Base-by-base conservation (phyloP, 73 alveolate genomes). In the Paraurostyla sp. region DNA sequence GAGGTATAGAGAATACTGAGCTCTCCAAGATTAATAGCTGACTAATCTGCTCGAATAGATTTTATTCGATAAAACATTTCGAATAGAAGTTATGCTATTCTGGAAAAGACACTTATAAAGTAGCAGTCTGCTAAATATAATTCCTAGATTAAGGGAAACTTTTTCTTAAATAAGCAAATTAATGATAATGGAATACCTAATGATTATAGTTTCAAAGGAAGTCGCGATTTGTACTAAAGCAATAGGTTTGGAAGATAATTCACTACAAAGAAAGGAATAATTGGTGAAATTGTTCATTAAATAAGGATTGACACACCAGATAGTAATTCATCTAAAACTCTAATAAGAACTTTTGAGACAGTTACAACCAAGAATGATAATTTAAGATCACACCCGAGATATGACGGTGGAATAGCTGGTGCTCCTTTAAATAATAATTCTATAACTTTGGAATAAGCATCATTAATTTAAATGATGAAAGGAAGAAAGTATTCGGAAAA, bases 221-320 rank as follows among this genome's bases (percentile, higher is more conserved):
- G n/a, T n/a, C n/a, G n/a, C n/a, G n/a, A n/a, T n/a, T n/a, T n/a
- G n/a, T n/a, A n/a, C n/a, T n/a, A n/a, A n/a, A n/a, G n/a, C n/a
- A n/a, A n/a, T n/a, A n/a, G n/a, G 4, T 18, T 35, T 16, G 41
- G 25, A 22, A 32, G 82, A 65, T 7, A 32, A 25, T 65, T 22
- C 58, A 65, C 82, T 32, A 65, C n/a, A n/a, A n/a, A 65, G 25
- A 65, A 40, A 22, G 82, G 82, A 1, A 6, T 65, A 22, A 65
- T 65, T 7, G 82, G 82, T 20, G 82, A 65, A 13, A 65, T 65
- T 6, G 82, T 65, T 7, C 82, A 65, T 38, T 40, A 65, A 22
- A 65, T 40, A 11, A 32, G 58, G 25, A 65, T 65, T 40, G 82
- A 65, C 25, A 65, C 82, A 16, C 82, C 82, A 6, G 82, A 65